A percentile compares a stretch with the other conserved stretches of the same genome.
phyloP scores from a whole-genome alignment of 495 filamentous ascomycete species.

The Hypomontagnella submonticulosa region DNA sequence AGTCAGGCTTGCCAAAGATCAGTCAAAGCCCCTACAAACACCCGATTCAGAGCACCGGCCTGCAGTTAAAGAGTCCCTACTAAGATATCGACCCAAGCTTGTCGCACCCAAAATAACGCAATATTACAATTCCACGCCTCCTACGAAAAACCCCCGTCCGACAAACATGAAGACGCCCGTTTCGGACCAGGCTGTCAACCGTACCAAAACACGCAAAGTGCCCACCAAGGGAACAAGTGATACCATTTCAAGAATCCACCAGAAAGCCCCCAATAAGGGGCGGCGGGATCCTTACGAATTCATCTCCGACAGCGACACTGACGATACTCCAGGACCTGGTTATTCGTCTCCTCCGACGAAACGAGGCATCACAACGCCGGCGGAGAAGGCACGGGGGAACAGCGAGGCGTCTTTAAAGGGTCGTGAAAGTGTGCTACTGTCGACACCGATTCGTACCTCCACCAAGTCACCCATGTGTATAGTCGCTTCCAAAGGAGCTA shows the following conservation, averaged over 20 bases:
- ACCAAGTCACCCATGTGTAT: not conserved
- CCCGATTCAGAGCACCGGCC: conserved; percentile 2
- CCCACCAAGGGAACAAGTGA: not conserved
- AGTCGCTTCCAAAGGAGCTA: not conserved
- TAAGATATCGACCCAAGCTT: conserved; percentile 6
- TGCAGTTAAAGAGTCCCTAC: conserved; percentile 22
- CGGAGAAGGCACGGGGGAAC: not conserved
- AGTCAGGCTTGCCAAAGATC: not conserved
- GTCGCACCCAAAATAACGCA: not conserved
- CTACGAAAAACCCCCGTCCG: not conserved
- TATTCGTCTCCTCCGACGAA: not conserved
- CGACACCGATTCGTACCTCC: not conserved
- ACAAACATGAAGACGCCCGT: not conserved
- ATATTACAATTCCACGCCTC: not conserved
- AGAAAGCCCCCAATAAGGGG: not conserved
- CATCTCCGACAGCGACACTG: conserved; percentile 18
- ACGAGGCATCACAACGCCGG: not conserved
- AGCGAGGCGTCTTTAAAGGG: not conserved
- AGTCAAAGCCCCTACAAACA: not conserved
- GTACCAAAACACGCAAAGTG: not conserved
- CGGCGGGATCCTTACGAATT: conserved; percentile 32
- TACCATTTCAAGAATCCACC: not conserved
- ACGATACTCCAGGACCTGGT: not conserved
- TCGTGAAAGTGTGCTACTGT: not conserved
- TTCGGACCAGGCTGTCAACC: not conserved